Evolutionary conservation across 2,329 filamentous ascomycete genomes (phyloP), one percentile per base, ranked within the genome.

Genomic region (Neofusicoccum kwambonambiense): DNA sequence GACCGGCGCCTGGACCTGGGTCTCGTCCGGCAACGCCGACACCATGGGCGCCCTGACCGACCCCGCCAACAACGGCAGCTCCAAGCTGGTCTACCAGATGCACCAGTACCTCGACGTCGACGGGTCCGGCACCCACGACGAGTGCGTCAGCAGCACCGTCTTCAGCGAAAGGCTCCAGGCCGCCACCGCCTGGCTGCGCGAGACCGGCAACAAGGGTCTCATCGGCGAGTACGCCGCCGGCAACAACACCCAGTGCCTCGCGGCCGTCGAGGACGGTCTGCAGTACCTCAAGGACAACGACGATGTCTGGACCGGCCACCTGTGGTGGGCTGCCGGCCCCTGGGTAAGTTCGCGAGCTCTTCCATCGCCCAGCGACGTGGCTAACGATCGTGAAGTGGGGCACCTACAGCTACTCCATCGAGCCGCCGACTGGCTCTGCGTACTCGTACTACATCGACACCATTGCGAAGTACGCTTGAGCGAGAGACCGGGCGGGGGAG

Each of bases 51-150:
- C 68, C 19, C 78, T 87, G 47, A 83, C 80, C 8, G 85, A 87
- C 67, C 78, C 84, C 0, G 66, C 77, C 51, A 75, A 86, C 74
- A 85, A 84, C 70, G 63, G 15, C 35, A 35, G n/a, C 12, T 60
- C 52, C 12, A 42, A 44, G 35, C 79, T 87, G 64, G 74, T 87
- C 71, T 87, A 84, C 74, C 83, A 87, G 70, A 87, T 87, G 85
- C 85, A 87, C 72, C 85, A 87, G 75, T 87, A 87, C 70, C 84
- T 87, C 42, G 85, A 87, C 74, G 76, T 74, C 0, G 84, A 87
- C 66, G 81, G 83, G 62, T 83, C 80, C 1, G 85, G 85, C 8
- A 86, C 84, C 0, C 77, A 75, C 2, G 76, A 74, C 2, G 75
- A 76, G 34, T 87, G 85, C 70, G 83, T 86, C 15, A 80, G 73